phyloP scores from a whole-genome alignment of 805 yeast genomes.

The Candida boleticola region DNA sequence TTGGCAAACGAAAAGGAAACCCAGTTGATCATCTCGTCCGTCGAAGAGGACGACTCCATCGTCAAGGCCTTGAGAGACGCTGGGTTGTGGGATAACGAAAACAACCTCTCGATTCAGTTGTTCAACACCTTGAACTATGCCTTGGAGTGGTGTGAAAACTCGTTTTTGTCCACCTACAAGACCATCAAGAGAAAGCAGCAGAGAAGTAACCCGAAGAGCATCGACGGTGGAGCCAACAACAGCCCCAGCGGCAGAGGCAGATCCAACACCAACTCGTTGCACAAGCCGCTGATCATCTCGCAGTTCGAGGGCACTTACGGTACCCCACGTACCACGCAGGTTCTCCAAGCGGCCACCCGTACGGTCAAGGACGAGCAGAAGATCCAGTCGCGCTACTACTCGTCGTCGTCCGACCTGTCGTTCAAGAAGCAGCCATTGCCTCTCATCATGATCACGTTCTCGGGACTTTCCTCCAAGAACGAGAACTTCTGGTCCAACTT shows the following conservation, averaged over 20 bases:
- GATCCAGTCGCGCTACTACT: conserved; percentile 48
- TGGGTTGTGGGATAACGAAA: conserved; percentile 63
- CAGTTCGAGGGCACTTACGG: conserved; percentile 33
- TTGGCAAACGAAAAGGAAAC: conserved; percentile 68
- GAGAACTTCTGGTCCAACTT: conserved; percentile 62
- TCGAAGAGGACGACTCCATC: conserved; percentile 62
- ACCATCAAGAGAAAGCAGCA: conserved; percentile 23
- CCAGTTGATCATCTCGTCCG: conserved; percentile 75
- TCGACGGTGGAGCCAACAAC: conserved; percentile 2
- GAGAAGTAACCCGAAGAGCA: conserved; percentile 4
- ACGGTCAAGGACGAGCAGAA: conserved; percentile 42
- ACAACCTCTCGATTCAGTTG: conserved; percentile 47
- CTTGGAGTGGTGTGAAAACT: conserved; percentile 95
- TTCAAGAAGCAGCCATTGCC: conserved; percentile 58
- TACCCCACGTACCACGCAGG: conserved; percentile 54
- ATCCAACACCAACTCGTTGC: background rate
- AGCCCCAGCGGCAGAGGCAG: background rate
- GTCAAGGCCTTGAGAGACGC: conserved; percentile 77
- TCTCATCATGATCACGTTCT: conserved; percentile 61
- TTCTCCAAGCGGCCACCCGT: conserved; percentile 51
- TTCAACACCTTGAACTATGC: conserved; percentile 83
- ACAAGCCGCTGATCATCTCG: conserved; percentile 11
- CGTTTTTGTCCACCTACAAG: conserved; percentile 67
- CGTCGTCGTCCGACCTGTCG: conserved; percentile 32
- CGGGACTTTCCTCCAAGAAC: conserved; percentile 50